These are phyloP conservation scores for Thelonectria discophora DNA, from an alignment of 2,329 filamentous ascomycete genomes.

Conservation along the genomic window DNA sequence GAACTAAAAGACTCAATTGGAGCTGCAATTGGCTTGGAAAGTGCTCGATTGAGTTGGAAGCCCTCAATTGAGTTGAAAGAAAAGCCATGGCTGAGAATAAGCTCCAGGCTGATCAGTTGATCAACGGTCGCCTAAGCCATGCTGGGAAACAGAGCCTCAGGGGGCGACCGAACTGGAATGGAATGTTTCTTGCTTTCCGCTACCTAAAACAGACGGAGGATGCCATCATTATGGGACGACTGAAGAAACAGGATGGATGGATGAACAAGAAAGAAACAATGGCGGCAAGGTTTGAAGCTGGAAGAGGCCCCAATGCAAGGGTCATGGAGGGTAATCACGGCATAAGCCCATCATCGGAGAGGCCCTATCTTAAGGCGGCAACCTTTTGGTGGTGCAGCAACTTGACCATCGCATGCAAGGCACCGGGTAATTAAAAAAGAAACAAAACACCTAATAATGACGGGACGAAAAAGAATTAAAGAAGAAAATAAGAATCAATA, in stretches of 20 bases:
- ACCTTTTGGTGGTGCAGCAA: background rate
- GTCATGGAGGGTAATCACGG: background rate
- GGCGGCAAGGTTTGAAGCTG: background rate
- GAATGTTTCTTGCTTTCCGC: background rate
- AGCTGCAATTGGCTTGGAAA: no score
- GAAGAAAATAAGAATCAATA: background rate
- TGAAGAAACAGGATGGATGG: background rate
- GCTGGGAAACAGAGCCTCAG: background rate
- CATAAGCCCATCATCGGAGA: background rate
- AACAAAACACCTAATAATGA: background rate
- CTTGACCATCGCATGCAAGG: background rate
- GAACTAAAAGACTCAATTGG: slow-evolving; percentile 44
- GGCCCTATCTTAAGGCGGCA: background rate
- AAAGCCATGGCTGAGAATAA: background rate
- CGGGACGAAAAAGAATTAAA: background rate
- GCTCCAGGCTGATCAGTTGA: background rate
- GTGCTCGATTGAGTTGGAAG: no score
- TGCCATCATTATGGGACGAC: background rate
- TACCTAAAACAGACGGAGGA: background rate
- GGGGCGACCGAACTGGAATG: background rate
- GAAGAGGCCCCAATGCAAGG: background rate
- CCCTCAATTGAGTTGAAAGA: background rate
- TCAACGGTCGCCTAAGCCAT: background rate
- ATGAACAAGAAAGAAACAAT: background rate
- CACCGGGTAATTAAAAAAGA: background rate